Evolutionary conservation across 192 early-diverging fungal species (phyloP).

Genomic region (Podila minutissima): DNA sequence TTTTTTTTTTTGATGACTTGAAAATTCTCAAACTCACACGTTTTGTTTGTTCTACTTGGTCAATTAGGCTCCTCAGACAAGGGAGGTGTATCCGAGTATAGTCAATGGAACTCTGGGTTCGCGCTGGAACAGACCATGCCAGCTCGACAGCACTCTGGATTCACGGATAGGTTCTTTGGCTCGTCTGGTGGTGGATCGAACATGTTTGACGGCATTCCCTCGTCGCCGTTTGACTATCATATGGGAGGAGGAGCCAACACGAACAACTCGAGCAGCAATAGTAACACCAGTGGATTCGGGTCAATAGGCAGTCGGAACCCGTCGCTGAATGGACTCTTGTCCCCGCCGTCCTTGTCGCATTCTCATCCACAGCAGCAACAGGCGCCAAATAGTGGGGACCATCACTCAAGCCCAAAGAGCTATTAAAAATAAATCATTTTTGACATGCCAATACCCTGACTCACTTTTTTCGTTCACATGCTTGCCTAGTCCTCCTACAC

Average conservation of each 20-base stretch:
- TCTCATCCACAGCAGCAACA: slow-evolving; percentile 17
- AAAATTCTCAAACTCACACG: too few species aligned
- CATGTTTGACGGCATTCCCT: not conserved
- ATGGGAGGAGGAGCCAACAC: not conserved
- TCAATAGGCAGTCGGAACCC: not conserved
- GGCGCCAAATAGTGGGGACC: too few species aligned
- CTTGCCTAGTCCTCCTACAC: too few species aligned
- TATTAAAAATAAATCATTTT: too few species aligned
- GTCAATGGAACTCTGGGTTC: slow-evolving; percentile 51
- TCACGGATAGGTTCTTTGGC: slow-evolving; percentile 45
- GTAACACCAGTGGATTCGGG: not conserved
- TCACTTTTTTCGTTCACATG: too few species aligned
- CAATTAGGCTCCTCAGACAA: slow-evolving; percentile 21
- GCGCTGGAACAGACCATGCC: slow-evolving; percentile 36
- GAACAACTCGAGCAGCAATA: not conserved
- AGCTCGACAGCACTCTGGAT: slow-evolving; percentile 6
- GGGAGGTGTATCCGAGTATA: slow-evolving; percentile 34
- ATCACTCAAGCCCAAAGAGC: too few species aligned
- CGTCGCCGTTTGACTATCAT: not conserved
- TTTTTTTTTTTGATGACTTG: not conserved
- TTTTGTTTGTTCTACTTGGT: not conserved
- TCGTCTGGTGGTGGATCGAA: not conserved
- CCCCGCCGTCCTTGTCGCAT: not conserved
- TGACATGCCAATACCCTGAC: too few species aligned
- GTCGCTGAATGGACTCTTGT: not conserved